Conservation (phyloP, 2,329 filamentous ascomycete genomes). For the Cladosporium sp. region DNA sequence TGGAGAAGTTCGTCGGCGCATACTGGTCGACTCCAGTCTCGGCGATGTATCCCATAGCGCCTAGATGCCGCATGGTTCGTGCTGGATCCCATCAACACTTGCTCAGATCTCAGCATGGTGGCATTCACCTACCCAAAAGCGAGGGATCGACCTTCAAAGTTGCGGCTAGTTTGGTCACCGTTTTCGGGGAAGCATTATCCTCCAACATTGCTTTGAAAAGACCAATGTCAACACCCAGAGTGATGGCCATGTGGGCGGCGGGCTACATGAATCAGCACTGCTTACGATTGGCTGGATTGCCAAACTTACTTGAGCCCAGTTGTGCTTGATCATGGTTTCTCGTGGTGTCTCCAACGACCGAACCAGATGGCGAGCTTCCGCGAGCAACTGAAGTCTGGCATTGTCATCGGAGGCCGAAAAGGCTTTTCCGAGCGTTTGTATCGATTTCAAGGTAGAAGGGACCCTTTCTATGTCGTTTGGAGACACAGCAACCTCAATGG, state of each 20-base stretch:
- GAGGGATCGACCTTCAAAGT: neutral
- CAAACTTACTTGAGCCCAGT: constrained; percentile 6
- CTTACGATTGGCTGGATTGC: no score
- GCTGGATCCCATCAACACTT: neutral
- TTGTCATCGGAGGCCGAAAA: neutral
- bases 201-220: constrained; percentile 5
- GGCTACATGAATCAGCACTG: neutral
- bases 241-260: constrained; percentile 7
- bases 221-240: constrained; percentile 6
- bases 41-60: constrained; percentile 3
- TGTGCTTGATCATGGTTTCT: constrained; percentile 11
- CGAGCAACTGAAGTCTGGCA: neutral
- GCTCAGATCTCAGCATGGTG: neutral
- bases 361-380: constrained; percentile 3
- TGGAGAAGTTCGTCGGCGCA: constrained; percentile 8
- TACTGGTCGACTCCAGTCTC: constrained; percentile 3
- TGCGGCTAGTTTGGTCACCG: neutral
- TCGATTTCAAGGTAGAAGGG: neutral
- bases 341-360: constrained; percentile 5
- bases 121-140: constrained; percentile 4
- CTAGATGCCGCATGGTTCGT: constrained; percentile 5
- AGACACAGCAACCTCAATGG: neutral
- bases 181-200: constrained; percentile 1
- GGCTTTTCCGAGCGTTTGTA: neutral
- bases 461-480: neutral